Percentiles rank a stretch among this genome's conserved stretches.
These are phyloP conservation scores for Pharus latifolius DNA, from an alignment of 176 grass and related monocot genomes.

Conservation along the genomic window DNA sequence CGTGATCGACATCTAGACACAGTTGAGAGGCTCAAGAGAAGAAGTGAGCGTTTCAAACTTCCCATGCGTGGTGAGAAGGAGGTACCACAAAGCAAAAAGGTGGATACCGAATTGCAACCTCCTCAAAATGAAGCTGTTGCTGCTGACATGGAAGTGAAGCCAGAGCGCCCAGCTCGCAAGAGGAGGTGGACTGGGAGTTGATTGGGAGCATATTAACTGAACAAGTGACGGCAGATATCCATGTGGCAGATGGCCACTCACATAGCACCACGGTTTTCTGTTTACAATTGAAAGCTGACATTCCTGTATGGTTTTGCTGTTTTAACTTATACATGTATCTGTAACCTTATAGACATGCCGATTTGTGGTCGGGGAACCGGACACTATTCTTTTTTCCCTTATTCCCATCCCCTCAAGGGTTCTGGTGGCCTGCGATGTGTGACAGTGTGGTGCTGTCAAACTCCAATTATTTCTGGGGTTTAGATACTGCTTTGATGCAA, in stretches of 20 bases:
- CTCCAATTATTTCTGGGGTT: neutral
- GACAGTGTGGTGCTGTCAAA: neutral
- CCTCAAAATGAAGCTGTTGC: slow-evolving; percentile 38
- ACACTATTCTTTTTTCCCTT: slow-evolving; percentile 12
- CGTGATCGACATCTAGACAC: slow-evolving; percentile 82
- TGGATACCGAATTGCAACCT: slow-evolving; percentile 49
- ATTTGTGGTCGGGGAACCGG: slow-evolving; percentile 33
- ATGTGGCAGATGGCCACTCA: neutral
- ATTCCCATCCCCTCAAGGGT: neutral
- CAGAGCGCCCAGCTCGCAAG: slow-evolving; percentile 87
- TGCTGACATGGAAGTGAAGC: slow-evolving; percentile 69
- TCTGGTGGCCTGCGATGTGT: slow-evolving; percentile 8
- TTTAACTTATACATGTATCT: slow-evolving; percentile 39
- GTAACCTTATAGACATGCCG: slow-evolving; percentile 35
- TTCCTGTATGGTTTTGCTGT: slow-evolving; percentile 43
- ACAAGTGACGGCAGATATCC: neutral
- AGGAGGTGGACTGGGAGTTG: slow-evolving; percentile 93
- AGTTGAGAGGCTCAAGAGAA: slow-evolving; percentile 78
- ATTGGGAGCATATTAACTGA: neutral
- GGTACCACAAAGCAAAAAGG: slow-evolving; percentile 26
- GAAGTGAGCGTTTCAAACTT: slow-evolving; percentile 96
- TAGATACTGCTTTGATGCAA: too few relatives aligned
- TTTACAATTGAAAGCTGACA: slow-evolving; percentile 18
- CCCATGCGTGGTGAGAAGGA: slow-evolving; percentile 95
- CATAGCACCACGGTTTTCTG: slow-evolving; percentile 2